Conservation (phyloP, 768 basidiomycete genomes). For the Suillus fuscotomentosus region DNA sequence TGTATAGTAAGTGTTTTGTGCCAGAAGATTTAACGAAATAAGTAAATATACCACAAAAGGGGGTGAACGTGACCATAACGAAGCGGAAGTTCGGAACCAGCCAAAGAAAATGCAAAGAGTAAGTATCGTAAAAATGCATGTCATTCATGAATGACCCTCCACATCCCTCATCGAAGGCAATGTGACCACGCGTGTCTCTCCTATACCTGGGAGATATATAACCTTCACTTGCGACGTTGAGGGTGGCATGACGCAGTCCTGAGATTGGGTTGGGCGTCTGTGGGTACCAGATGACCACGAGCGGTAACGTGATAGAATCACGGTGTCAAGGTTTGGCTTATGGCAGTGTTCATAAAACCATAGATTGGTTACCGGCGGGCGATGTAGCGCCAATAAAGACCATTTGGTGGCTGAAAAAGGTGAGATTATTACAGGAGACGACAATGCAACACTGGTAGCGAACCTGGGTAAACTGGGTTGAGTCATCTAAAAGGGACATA, state of each 20-base stretch:
- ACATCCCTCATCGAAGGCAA: conserved; percentile 1
- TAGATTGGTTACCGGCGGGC: conserved; percentile 37
- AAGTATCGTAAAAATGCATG: conserved; percentile 3
- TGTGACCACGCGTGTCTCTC: neutral
- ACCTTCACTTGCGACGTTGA: conserved; percentile 2
- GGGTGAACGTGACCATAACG: neutral
- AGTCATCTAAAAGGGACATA: conserved; percentile 46
- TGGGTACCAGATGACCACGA: neutral
- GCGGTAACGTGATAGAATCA: neutral
- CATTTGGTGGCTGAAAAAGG: conserved; percentile 40
- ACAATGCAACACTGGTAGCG: neutral
- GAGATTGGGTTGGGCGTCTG: neutral
- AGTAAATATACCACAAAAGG: neutral
- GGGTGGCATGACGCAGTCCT: neutral
- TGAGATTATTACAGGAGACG: conserved; percentile 1
- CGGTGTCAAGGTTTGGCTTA: neutral
- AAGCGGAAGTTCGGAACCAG: conserved; percentile 2
- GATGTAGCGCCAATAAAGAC: conserved; percentile 45
- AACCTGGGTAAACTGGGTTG: conserved; percentile 48
- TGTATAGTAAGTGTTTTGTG: neutral
- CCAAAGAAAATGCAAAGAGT: conserved; percentile 3
- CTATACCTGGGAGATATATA: neutral
- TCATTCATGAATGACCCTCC: conserved; percentile 1
- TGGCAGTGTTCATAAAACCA: conserved; percentile 1
- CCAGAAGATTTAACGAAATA: conserved; percentile 3